Percentiles rank a stretch among this genome's conserved stretches.
phyloP scores from a whole-genome alignment of 371 early-diverging fungal species.

The Entomophthora muscae region DNA sequence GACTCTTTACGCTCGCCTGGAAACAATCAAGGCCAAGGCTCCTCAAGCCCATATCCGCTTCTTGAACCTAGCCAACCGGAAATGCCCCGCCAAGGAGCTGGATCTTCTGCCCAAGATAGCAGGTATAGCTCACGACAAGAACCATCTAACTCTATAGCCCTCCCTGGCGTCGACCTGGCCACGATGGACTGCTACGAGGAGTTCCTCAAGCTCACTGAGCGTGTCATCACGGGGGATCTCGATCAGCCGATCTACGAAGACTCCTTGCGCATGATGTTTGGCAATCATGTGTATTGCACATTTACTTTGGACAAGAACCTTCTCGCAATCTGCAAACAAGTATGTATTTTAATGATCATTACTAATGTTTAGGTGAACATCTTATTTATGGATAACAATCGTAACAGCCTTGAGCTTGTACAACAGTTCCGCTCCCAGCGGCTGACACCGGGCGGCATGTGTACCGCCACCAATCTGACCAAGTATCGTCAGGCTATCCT shows the following conservation, averaged over 20 bases:
- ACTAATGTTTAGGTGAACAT: background rate
- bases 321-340: constrained; percentile 53
- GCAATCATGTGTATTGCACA: constrained; percentile 65
- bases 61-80: constrained; percentile 9
- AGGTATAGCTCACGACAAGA: constrained; percentile 15
- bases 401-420: constrained; percentile 1
- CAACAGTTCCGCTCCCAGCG: background rate
- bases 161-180: constrained; percentile 26
- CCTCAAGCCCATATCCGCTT: constrained; percentile 21
- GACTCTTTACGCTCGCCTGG: constrained; percentile 50
- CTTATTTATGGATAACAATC: background rate
- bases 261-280: constrained; percentile 60
- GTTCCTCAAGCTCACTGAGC: constrained; percentile 52
- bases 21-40: constrained; percentile 55
- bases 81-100: constrained; percentile 45
- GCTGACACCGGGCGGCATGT: background rate
- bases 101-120: constrained; percentile 42
- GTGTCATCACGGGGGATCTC: constrained; percentile 63
- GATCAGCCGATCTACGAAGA: constrained; percentile 87
- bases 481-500: constrained; percentile 9
- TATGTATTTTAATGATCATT: constrained; percentile 13
- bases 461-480: background rate
- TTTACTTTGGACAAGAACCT: constrained; percentile 80
- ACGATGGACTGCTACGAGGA: constrained; percentile 49
- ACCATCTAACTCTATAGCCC: constrained; percentile 4